phyloP scores from a whole-genome alignment of 257 asterid species.

The Scutellaria galericulata region DNA sequence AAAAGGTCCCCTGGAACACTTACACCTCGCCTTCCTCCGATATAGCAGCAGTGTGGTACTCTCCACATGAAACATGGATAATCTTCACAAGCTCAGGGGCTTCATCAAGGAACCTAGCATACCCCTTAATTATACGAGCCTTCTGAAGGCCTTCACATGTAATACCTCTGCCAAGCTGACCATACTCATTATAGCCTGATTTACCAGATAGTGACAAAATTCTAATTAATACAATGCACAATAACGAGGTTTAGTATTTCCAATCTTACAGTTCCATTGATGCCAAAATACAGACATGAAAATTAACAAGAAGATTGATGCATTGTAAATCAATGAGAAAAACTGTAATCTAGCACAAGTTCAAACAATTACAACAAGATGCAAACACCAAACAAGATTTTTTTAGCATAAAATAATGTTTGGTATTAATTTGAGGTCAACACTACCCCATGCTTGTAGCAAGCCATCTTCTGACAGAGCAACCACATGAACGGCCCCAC shows the following conservation, averaged over 20 bases:
- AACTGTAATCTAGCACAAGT: constrained; percentile 21
- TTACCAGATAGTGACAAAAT: constrained; percentile 59
- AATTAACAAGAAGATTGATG: constrained; percentile 5
- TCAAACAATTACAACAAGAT: constrained; percentile 22
- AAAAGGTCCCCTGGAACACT: constrained; percentile 67
- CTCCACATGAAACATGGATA: constrained; percentile 90
- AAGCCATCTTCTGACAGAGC: constrained; percentile 92
- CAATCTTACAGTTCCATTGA: constrained; percentile 33
- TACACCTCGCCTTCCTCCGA: constrained; percentile 97
- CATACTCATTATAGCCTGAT: constrained; percentile 98
- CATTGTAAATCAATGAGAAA: constrained; percentile 20
- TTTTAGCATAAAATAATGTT: constrained; percentile 11
- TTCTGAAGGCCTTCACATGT: constrained; percentile 96
- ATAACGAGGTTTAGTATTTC: constrained; percentile 37
- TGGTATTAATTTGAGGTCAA: constrained; percentile 20
- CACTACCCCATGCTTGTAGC: constrained; percentile 93
- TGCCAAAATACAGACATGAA: constrained; percentile 22
- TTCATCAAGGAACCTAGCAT: constrained; percentile 90
- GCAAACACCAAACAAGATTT: constrained; percentile 28
- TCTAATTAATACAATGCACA: constrained; percentile 49
- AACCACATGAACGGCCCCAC: constrained; percentile 96
- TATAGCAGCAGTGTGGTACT: constrained; percentile 91
- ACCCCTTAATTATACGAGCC: constrained; percentile 79
- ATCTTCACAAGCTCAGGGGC: constrained; percentile 97
- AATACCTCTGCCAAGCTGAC: constrained; percentile 99